Evolutionary conservation across 768 basidiomycete species (phyloP), one percentile per base, ranked within the genome.

Genomic region (Pleurotus djamor): DNA sequence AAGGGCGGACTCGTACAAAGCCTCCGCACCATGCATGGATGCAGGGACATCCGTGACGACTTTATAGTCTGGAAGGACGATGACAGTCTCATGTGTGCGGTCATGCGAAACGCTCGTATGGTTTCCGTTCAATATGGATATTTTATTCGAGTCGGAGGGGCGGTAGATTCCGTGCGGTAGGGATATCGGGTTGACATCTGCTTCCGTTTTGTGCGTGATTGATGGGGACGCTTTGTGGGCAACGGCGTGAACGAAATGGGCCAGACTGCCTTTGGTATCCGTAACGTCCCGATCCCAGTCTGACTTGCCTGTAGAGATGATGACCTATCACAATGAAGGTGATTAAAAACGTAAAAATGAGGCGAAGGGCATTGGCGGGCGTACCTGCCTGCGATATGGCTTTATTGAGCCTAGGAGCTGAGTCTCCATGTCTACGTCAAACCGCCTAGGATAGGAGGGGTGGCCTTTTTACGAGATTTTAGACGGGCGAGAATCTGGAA

Each of bases 1-100:
- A 7, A 95, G 77, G 1, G 84, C 80, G 32, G 76, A 73, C 35
- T 81, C 73, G 84, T 87, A 94, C 17, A 97, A 74, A 34, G 80
- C 79, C 59, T 84, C 76, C 5, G 94, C 95, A 28, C 91, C 91
- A 1, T 81, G 76, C 12, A 69, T 59, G 0, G 87, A 81, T 36
- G 85, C 78, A 21, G 83, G 82, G 12, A 98, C 86, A 54, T 88
- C 87, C 2, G 85, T 80, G 33, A 96, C 82, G 48, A 94, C 79
- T 64, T 87, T 94, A 77, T 88, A 98, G 72, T 99, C 96, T 5
- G 96, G 96, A 65, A 99, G 85, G 1, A 98, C 83, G 45, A 99
- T 79, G 14, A 96, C 91, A 0, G 91, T 90, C 64, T 96, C 89
- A 54, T 79, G 76, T 51, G 83, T 77, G 37, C 80, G 69, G 58